Base-by-base conservation (phyloP, 2,329 filamentous ascomycete species). In the Colletotrichum tanaceti region DNA sequence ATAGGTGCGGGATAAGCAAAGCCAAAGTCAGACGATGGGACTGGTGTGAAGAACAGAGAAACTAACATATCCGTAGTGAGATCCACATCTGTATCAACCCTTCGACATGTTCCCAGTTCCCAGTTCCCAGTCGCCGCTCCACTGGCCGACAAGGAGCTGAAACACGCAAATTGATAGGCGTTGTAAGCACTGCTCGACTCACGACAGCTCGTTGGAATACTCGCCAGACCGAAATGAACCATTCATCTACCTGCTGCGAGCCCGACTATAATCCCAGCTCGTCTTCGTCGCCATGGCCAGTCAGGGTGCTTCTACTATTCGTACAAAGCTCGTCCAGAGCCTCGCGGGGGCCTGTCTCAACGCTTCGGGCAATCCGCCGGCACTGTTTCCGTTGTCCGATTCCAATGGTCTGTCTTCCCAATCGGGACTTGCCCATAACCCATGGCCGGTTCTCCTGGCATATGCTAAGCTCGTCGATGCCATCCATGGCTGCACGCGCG, bases 71-170 rank as follows among this genome's bases (percentile, higher is more conserved):
- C 22, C 53, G 10, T 24, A 16, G 43, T 47, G 32, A 28, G 57
- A 18, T 59, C 43, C 28, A 47, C 43, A 22, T 58, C n/a, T 20
- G 16, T 16, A 22, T 32, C 55, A 63, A n/a, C 44, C 52, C 46
- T 58, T 54, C 44, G 11, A 50, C 35, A 22, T 49, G 24, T 43
- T 58, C n/a, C 44, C 22, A 24, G 35, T 43, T 58, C n/a, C 44
- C 22, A 24, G 35, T 58, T 58, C n/a, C 38, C 22, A 24, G 41
- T 58, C 20, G 10, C 20, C 52, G 28, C 35, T 65, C 61, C 65
- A 55, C 65, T 28, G 14, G 32, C n/a, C n/a, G 61, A 64, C 65
- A 54, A 68, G 65, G 54, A 59, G 35, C 41, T 68, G 65, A 65
- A 68, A 68, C 61, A 50, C 32, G 44, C 22, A 32, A 18, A 14